Conservation (phyloP, 768 basidiomycete species). For the Termitomyces bulborhizus region DNA sequence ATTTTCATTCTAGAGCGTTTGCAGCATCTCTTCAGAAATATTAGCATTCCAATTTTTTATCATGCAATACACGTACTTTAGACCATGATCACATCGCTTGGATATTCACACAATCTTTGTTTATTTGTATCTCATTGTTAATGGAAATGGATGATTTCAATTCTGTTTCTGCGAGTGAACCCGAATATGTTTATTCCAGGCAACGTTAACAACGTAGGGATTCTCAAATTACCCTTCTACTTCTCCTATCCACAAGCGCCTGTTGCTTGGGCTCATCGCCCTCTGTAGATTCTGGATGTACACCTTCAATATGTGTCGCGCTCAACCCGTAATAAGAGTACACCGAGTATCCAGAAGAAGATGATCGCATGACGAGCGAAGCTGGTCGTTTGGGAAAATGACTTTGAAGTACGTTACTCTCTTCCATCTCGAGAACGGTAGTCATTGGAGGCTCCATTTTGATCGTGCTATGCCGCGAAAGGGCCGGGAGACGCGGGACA, state of each 20-base stretch:
- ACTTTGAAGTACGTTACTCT: background rate
- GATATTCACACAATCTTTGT: background rate
- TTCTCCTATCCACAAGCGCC: background rate
- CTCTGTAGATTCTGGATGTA: background rate
- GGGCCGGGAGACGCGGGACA: slow-evolving; percentile 10
- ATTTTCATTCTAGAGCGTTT: background rate
- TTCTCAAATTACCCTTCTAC: background rate
- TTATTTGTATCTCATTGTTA: background rate
- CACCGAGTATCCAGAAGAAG: slow-evolving; percentile 14
- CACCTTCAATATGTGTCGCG: background rate
- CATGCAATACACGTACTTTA: background rate
- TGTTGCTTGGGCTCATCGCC: background rate
- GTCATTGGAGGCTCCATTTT: slow-evolving; percentile 1
- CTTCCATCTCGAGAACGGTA: slow-evolving; percentile 6
- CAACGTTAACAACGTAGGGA: background rate
- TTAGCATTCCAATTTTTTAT: background rate
- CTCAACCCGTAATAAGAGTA: slow-evolving; percentile 4
- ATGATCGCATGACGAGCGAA: slow-evolving; percentile 4
- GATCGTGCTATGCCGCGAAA: slow-evolving; percentile 15
- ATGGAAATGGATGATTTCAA: background rate
- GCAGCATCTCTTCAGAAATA: background rate
- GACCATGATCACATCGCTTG: background rate
- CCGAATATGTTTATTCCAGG: background rate
- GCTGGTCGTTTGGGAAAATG: background rate
- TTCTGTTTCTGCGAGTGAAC: no score